A percentile compares a stretch with the other conserved stretches of the same genome.
Evolutionary conservation across 2,329 filamentous ascomycete genomes (phyloP).

Genomic region (Claviceps sorghi): DNA sequence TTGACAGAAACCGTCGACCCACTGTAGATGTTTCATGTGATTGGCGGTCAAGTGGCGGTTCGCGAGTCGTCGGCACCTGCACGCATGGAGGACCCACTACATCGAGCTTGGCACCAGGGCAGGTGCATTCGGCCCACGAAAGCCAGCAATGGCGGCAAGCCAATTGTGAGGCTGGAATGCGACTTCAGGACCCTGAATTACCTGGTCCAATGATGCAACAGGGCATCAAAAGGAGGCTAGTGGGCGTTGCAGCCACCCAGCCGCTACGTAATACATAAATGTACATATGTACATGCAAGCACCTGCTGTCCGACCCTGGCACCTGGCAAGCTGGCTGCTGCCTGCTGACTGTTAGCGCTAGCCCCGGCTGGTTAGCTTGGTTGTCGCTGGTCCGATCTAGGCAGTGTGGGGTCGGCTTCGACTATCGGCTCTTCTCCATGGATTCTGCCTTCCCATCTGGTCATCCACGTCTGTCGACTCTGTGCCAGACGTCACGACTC

Average conservation of each 20-base stretch:
- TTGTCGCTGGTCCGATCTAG: conserved; percentile 3
- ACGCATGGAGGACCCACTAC: too few species aligned
- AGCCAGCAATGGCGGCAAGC: too few species aligned
- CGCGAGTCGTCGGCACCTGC: too few species aligned
- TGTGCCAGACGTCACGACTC: neutral
- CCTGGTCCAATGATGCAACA: neutral
- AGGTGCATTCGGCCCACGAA: too few species aligned
- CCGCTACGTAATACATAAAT: neutral
- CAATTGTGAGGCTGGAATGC: neutral
- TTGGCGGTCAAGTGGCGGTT: too few species aligned
- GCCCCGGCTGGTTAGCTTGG: neutral
- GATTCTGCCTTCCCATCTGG: neutral
- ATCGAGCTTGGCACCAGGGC: too few species aligned
- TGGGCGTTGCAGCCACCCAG: neutral
- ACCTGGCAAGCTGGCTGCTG: neutral
- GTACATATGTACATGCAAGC: neutral
- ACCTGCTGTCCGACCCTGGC: neutral
- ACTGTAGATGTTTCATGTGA: too few species aligned
- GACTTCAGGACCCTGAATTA: neutral
- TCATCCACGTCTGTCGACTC: neutral
- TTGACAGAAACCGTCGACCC: too few species aligned
- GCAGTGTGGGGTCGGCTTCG: conserved; percentile 1
- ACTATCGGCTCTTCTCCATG: conserved; percentile 1
- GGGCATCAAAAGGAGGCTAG: neutral
- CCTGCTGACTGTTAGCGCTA: too few species aligned